Percentiles rank a stretch among this genome's conserved stretches.
These are phyloP conservation scores for Botrytis tulipae DNA, from an alignment of 2,329 filamentous ascomycete genomes.

Conservation along the genomic window DNA sequence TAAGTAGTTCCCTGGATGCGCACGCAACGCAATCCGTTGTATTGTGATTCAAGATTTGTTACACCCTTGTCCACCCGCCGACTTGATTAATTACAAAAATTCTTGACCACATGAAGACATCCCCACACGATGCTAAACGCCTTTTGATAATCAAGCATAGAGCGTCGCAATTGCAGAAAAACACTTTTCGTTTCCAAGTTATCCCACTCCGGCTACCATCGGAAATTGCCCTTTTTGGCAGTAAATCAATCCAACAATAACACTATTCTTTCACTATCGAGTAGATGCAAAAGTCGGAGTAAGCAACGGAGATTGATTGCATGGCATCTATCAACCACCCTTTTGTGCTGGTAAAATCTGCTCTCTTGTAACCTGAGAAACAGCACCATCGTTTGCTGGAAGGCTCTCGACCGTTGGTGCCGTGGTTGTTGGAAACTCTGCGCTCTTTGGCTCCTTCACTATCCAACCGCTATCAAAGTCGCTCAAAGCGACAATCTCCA, in stretches of 20 bases:
- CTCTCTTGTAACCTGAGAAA: background rate
- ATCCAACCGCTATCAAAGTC: slow-evolving; percentile 36
- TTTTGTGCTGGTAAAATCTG: background rate
- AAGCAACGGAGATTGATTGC: background rate
- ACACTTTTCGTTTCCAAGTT: background rate
- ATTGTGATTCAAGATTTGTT: background rate
- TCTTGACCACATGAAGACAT: background rate
- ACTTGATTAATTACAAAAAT: background rate
- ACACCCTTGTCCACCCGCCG: background rate
- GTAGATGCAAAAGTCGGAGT: background rate
- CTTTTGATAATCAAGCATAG: background rate
- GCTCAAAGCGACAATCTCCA: slow-evolving; percentile 45
- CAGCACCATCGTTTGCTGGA: slow-evolving; percentile 26
- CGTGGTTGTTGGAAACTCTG: slow-evolving; percentile 29
- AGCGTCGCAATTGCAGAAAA: background rate
- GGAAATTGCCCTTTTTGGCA: background rate
- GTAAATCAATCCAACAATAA: background rate
- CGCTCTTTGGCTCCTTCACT: slow-evolving; percentile 30
- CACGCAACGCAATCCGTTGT: background rate
- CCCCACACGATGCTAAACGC: background rate
- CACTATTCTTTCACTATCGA: background rate
- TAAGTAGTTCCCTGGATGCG: background rate
- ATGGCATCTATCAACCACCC: background rate
- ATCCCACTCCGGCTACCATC: background rate
- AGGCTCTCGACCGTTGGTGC: slow-evolving; percentile 27